Base-by-base conservation (phyloP, 495 filamentous ascomycete genomes). In the Lasiosphaeria miniovina region DNA sequence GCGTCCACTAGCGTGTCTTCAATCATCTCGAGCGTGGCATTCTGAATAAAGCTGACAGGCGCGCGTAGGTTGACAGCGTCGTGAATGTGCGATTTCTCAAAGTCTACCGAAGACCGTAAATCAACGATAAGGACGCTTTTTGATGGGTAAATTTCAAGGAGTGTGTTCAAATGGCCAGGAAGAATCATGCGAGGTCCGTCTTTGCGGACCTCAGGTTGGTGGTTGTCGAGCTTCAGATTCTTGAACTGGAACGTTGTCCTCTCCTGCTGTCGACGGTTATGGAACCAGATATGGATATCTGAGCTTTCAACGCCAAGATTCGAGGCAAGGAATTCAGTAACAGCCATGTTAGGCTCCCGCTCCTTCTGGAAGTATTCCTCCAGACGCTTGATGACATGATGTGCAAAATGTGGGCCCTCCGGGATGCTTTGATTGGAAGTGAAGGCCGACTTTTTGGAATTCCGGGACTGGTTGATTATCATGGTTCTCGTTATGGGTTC, bases 41-140 rank as follows among this genome's bases (percentile, higher is more conserved):
- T 62, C 17, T 73, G 52, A 31, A 78, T 68, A 51, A 79, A 79
- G 6, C 63, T 73, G 10, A 75, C 58, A 0, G 77, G 77, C 4
- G 74, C 74, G 15, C 77, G 74, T 53, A 80, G 63, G 58, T 80
- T 80, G 62, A 79, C 70, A 17, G 77, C 75, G 38, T 75, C 73
- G 48, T 76, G 71, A 43, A 80, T 75, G 41, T 80, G 77, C 10
- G 77, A 77, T 41, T 71, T 68, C 49, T 77, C 71, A 40, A 77
- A 80, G n/a, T 78, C 74, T 3, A 60, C 60, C 15, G 69, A 65
- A 7, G 75, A 74, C 24, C 77, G 72, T 12, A 80, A 64, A 38
- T 80, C 77, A 4, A 80, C 69, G n/a, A 80, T 54, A 2, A 79
- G 64, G 8, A 77, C 65, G 49, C 75, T 74, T 38, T 71, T 74